A percentile compares a stretch with the other conserved stretches of the same genome.
Conservation (phyloP, 192 early-diverging fungal species). For the Jimgerdemannia lactiflua region DNA sequence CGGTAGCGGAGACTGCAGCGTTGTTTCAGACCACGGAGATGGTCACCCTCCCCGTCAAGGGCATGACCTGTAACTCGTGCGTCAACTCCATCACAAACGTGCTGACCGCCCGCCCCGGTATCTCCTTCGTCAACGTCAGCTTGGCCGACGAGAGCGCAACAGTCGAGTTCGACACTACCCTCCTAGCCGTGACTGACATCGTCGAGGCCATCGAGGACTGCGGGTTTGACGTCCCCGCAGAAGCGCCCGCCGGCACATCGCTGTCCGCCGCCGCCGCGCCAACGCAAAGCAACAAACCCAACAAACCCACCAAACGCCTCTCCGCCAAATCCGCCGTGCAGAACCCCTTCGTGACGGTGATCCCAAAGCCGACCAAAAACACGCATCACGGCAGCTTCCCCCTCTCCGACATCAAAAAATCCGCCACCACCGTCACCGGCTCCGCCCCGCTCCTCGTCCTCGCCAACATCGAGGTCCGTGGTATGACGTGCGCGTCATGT, state of each 20-base stretch:
- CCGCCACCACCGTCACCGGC: background rate
- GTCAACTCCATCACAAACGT: conserved; percentile 67
- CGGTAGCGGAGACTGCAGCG: background rate
- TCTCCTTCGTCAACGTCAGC: conserved; percentile 51
- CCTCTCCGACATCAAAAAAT: conserved; percentile 4
- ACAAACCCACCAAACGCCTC: too few relatives aligned
- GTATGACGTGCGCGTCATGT: conserved; percentile 97
- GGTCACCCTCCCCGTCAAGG: conserved; percentile 35
- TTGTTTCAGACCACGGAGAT: background rate
- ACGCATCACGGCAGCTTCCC: conserved; percentile 3
- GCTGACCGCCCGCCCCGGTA: conserved; percentile 46
- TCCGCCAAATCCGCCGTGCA: conserved; percentile 9
- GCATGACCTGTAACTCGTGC: conserved; percentile 85
- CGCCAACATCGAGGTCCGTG: conserved; percentile 62
- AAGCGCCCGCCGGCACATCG: background rate
- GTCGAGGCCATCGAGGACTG: conserved; percentile 61
- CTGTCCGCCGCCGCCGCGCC: too few relatives aligned
- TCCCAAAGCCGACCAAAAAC: conserved; percentile 13
- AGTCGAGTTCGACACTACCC: conserved; percentile 50
- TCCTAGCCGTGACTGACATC: conserved; percentile 32
- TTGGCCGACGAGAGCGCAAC: conserved; percentile 37
- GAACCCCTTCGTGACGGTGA: background rate
- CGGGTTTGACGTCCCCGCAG: conserved; percentile 62
- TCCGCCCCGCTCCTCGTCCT: background rate
- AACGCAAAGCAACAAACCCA: too few relatives aligned